Evolutionary conservation across 2,329 filamentous ascomycete species (phyloP), one percentile per base, ranked within the genome.

Genomic region (Colletotrichum kahawae): DNA sequence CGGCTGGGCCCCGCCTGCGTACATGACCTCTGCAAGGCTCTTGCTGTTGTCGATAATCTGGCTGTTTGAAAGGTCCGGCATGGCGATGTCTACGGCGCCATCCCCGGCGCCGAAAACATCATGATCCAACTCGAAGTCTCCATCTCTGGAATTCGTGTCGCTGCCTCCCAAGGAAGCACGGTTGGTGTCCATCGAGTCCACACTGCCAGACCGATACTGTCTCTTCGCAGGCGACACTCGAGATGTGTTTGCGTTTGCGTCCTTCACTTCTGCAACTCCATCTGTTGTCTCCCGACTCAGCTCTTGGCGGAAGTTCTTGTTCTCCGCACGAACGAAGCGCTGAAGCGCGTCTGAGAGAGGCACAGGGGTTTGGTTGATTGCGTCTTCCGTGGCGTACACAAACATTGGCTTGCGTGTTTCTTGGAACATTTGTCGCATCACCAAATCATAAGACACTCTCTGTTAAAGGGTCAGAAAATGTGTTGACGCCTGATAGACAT

Each of bases 371-470:
- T 78, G 76, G 14, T 82, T 77, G 73, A 90, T 79, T 29, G 89
- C 88, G 31, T 83, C 81, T 75, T 91, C 88, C 5, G 88, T 89
- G 27, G 90, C 90, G 78, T 91, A 92, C 6, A 92, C 82, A 4
- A 92, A 78, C 21, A 90, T 78, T 0, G 87, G 86, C 21, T 82
- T 85, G 70, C 87, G 88, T 10, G 86, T 86, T 63, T 90, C 88
- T 9, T 84, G 82, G 81, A 86, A 88, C 24, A 89, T 84, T 12
- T 86, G 85, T 63, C 83, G 79, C 4, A 89, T 81, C 29, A 90
- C 85, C 38, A 84, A 83, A 51, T 88, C 85, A 27, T 86, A 78
- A 5, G 85, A 84, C 4, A 87, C 84, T 85, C 87, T 89, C 89
- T 91, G 74, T 16, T 12, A 13, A 27, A 12, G 48, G 74, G 74